These are phyloP conservation scores for Yarrowia bubula DNA, from an alignment of 805 yeast genomes.

Conservation along the genomic window DNA sequence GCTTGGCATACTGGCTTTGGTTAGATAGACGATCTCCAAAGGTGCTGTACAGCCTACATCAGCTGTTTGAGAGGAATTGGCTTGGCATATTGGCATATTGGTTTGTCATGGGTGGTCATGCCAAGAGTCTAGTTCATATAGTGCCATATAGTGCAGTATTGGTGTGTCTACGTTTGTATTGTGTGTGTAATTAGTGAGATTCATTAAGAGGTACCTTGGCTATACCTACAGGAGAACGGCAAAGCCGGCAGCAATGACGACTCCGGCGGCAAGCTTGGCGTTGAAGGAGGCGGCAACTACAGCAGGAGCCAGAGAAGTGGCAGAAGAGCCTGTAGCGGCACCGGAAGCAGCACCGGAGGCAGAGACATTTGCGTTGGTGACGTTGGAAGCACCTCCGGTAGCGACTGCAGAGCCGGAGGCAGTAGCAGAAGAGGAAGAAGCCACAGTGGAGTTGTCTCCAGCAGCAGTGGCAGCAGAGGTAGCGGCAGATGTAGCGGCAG, in stretches of 20 bases:
- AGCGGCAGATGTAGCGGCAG: not conserved
- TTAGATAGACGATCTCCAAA: too few species aligned
- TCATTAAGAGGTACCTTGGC: not conserved
- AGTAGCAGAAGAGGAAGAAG: not conserved
- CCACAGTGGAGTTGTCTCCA: not conserved
- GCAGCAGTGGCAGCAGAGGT: not conserved
- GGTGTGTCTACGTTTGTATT: too few species aligned
- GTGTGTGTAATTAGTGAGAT: too few species aligned
- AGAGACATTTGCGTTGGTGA: not conserved
- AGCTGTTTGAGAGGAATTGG: too few species aligned
- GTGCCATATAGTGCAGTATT: too few species aligned
- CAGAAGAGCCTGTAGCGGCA: not conserved
- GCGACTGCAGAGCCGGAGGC: not conserved
- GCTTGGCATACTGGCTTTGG: too few species aligned
- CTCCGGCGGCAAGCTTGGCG: conserved; percentile 12
- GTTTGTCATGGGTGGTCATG: too few species aligned
- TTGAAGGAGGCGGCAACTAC: not conserved
- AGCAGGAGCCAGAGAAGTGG: not conserved
- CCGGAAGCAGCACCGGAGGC: not conserved
- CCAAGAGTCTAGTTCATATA: too few species aligned
- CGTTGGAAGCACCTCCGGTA: not conserved
- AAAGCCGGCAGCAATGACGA: not conserved
- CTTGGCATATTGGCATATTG: too few species aligned
- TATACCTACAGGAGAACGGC: not conserved
- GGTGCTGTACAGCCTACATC: too few species aligned